Percentiles rank a stretch among this genome's conserved stretches.
Evolutionary conservation across 2,329 filamentous ascomycete species (phyloP).

Genomic region (Arthroderma sp.): DNA sequence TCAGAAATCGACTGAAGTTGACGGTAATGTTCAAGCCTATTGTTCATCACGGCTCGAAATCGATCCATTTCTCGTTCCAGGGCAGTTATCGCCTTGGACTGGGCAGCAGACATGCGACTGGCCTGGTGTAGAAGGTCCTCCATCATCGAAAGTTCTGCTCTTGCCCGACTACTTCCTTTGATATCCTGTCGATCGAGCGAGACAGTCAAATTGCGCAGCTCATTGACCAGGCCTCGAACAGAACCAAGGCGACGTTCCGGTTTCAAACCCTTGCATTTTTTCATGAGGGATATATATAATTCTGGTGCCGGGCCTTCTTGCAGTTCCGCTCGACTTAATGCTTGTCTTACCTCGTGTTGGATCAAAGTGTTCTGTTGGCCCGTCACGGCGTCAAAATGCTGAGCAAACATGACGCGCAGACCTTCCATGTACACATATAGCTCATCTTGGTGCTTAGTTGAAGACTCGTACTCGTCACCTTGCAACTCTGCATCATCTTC

Average conservation of each 20-base stretch:
- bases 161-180: slow-evolving; percentile 41
- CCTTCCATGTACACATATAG: slow-evolving; percentile 76
- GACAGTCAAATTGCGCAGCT: slow-evolving; percentile 51
- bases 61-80: slow-evolving; percentile 56
- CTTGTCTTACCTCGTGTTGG: slow-evolving; percentile 55
- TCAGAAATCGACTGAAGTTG: slow-evolving; percentile 88
- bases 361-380: slow-evolving; percentile 66
- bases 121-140: slow-evolving; percentile 49
- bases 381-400: slow-evolving; percentile 62
- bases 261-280: slow-evolving; percentile 32
- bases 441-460: slow-evolving; percentile 76
- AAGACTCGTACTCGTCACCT: slow-evolving; percentile 81
- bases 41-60: slow-evolving; percentile 70
- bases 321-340: slow-evolving; percentile 46
- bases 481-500: slow-evolving; percentile 62
- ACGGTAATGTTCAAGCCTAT: slow-evolving; percentile 75
- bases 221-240: slow-evolving; percentile 55
- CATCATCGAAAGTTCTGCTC: slow-evolving; percentile 52
- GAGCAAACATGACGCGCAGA: slow-evolving; percentile 60
- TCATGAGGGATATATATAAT: slow-evolving; percentile 39
- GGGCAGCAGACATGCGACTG: slow-evolving; percentile 38
- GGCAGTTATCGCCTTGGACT: slow-evolving; percentile 37
- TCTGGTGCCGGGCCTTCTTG: slow-evolving; percentile 60
- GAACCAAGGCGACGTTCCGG: slow-evolving; percentile 43
- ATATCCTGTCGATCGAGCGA: slow-evolving; percentile 46